phyloP scores from a whole-genome alignment of 768 basidiomycete genomes.

The Tricholoma furcatifolium region DNA sequence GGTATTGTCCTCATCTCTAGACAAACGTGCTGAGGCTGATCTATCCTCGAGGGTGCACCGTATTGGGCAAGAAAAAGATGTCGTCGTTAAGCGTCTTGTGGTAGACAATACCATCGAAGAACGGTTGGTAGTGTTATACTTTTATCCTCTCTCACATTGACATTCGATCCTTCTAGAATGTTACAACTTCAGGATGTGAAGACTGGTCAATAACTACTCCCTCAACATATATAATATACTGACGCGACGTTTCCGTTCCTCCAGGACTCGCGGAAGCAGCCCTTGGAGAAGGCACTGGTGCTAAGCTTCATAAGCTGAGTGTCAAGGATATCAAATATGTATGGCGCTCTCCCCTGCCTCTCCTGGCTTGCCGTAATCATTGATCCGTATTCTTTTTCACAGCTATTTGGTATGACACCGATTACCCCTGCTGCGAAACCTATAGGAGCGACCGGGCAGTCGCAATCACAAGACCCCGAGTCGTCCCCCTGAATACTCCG shows the following conservation, averaged over 20 bases:
- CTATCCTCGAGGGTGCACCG: constrained; percentile 55
- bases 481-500: neutral
- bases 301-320: constrained; percentile 61
- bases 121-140: constrained; percentile 43
- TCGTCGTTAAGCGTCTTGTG: constrained; percentile 65
- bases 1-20: constrained; percentile 22
- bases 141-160: neutral
- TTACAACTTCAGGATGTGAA: constrained; percentile 69
- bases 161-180: constrained; percentile 43
- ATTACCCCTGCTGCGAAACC: constrained; percentile 14
- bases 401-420: constrained; percentile 44
- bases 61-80: constrained; percentile 68
- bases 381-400: neutral
- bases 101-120: constrained; percentile 75
- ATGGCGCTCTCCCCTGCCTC: constrained; percentile 15
- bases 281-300: constrained; percentile 64
- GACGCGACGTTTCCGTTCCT: no score
- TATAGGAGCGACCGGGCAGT: neutral
- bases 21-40: constrained; percentile 20
- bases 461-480: neutral
- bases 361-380: neutral
- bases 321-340: constrained; percentile 70
- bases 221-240: neutral
- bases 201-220: constrained; percentile 35
- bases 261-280: constrained; percentile 64